phyloP scores from a whole-genome alignment of 2,329 filamentous ascomycete species.

The Penicillium oxalicum region DNA sequence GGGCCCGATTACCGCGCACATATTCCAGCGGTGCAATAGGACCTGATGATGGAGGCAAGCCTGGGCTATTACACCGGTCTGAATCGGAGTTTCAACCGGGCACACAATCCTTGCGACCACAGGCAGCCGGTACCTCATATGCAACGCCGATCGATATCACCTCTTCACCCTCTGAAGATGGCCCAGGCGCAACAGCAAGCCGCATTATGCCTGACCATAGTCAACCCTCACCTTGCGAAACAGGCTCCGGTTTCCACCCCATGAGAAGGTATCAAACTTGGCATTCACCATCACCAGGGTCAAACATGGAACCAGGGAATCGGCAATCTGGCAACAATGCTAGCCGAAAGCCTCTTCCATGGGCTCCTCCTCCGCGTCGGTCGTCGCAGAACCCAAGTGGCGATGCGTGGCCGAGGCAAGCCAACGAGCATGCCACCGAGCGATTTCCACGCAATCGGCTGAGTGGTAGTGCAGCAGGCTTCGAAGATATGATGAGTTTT shows the following conservation, averaged over 20 bases:
- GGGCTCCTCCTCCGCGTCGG: neutral
- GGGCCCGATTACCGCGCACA: conserved; percentile 15
- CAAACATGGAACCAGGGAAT: neutral
- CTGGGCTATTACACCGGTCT: conserved; percentile 22
- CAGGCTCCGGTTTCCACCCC: neutral
- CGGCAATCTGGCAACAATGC: neutral
- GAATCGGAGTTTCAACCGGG: conserved; percentile 16
- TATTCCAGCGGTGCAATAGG: conserved; percentile 5
- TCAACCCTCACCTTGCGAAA: too few relatives aligned
- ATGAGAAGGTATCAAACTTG: neutral
- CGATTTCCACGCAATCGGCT: too few relatives aligned
- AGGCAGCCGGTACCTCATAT: conserved; percentile 24
- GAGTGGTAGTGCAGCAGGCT: neutral
- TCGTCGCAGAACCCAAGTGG: neutral
- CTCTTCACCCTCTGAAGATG: conserved; percentile 23
- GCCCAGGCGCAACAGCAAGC: neutral
- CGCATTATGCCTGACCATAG: neutral
- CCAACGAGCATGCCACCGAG: neutral
- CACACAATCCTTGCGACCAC: conserved; percentile 10
- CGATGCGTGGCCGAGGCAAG: neutral
- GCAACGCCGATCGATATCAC: conserved; percentile 31
- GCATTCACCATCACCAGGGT: neutral
- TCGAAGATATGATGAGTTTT: too few relatives aligned
- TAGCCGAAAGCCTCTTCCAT: neutral
- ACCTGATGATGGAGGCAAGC: neutral